Evolutionary conservation across 139 green algal species (phyloP).

Genomic region (Choricystis sp.): DNA sequence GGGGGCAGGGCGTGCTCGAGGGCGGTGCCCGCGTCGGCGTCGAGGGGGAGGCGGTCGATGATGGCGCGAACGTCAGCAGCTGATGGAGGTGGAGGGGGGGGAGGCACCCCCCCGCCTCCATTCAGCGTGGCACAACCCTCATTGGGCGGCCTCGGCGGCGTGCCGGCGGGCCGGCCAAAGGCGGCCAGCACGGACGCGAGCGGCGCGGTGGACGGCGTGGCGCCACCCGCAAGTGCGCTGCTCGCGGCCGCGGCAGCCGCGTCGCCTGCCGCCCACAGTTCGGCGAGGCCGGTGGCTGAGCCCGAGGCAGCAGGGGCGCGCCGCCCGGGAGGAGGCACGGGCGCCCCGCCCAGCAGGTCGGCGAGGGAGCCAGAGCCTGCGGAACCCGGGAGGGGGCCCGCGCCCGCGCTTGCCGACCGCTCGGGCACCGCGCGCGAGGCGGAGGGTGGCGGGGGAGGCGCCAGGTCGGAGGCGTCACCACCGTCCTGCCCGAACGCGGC

Average conservation of each 20-base stretch:
- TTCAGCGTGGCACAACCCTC: too few species aligned
- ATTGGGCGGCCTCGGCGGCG: too few species aligned
- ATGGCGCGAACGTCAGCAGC: neutral
- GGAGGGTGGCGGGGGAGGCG: too few species aligned
- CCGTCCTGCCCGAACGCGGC: neutral
- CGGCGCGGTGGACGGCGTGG: too few species aligned
- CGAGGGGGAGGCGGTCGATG: neutral
- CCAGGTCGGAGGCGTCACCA: neutral
- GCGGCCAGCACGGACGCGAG: neutral
- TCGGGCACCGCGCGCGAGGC: too few species aligned
- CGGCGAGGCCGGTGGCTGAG: neutral
- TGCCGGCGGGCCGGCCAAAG: neutral
- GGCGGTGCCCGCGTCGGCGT: neutral
- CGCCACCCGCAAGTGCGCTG: too few species aligned
- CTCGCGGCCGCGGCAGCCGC: too few species aligned
- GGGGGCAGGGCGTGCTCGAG: neutral
- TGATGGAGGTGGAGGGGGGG: neutral
- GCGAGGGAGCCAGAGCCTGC: too few species aligned
- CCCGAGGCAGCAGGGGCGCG: neutral
- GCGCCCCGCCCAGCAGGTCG: neutral
- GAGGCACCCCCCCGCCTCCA: too few species aligned
- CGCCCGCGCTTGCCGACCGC: too few species aligned
- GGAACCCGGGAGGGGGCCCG: neutral
- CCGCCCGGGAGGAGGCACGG: too few species aligned
- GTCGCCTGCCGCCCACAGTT: neutral